Percentiles rank a stretch among this genome's conserved stretches.
Conservation (phyloP, 1,284 basidiomycete genomes). For the Rhodotorula sp. region DNA sequence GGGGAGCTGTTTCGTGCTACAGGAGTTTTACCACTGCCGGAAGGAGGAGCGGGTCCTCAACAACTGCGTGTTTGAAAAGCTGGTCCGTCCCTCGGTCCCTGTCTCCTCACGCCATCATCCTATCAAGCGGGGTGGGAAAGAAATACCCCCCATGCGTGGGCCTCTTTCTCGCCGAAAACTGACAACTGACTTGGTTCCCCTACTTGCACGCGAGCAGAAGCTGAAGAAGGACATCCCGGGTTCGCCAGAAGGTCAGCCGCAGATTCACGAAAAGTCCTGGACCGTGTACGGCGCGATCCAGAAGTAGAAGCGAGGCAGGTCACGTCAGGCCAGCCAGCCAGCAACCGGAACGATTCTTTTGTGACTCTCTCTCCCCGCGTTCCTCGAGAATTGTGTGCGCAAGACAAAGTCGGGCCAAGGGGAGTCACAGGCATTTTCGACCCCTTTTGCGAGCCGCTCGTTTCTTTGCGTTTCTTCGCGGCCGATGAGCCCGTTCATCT, state of each 20-base stretch:
- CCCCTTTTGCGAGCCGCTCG: too few relatives aligned
- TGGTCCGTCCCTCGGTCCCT: conserved; percentile 51
- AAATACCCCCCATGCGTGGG: background rate
- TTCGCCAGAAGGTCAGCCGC: conserved; percentile 75
- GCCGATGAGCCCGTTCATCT: too few relatives aligned
- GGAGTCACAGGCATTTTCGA: too few relatives aligned
- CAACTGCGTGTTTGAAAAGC: conserved; percentile 93
- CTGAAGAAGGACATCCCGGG: conserved; percentile 91
- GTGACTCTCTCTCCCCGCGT: background rate
- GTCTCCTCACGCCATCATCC: too few relatives aligned
- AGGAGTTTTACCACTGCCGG: conserved; percentile 90
- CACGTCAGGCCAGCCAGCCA: too few relatives aligned
- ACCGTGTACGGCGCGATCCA: conserved; percentile 43
- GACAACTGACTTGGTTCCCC: background rate
- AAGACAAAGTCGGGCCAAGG: too few relatives aligned
- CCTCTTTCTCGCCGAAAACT: background rate
- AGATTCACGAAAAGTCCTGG: conserved; percentile 82
- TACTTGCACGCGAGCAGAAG: conserved; percentile 58
- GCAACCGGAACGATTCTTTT: too few relatives aligned
- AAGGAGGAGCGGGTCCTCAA: conserved; percentile 87
- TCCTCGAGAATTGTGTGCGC: background rate
- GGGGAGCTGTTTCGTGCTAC: conserved; percentile 12
- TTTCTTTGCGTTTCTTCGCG: too few relatives aligned
- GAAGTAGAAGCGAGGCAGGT: conserved; percentile 32
- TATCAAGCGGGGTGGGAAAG: too few relatives aligned